Base-by-base conservation (phyloP, 2,329 filamentous ascomycete genomes). In the Pseudocercospora crystallina region DNA sequence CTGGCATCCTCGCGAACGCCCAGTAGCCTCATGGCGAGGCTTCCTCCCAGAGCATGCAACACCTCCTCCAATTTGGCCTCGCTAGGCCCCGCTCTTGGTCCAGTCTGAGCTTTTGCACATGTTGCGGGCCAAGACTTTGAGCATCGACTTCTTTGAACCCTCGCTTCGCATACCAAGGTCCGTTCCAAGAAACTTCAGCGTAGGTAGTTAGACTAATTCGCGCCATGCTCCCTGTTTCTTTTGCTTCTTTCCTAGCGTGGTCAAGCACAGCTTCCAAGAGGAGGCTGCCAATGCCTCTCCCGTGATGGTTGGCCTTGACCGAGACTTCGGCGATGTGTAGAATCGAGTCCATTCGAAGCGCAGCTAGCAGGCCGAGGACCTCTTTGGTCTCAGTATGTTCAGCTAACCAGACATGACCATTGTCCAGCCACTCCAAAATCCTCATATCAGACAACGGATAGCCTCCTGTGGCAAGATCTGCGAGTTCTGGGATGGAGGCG, bases 111-210 rank as follows among this genome's bases (percentile, higher is more conserved):
- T 54, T 58, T 37, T 34, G 49, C 11, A 43, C 49, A 48, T 58
- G 55, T 30, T 47, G 31, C 7, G 46, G 49, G 10, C 55, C 52
- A 17, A 58, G 17, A 5, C 2, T 43, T 20, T 31, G 39, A n/a
- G 55, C 41, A 5, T 47, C 34, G 13, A 58, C 49, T 29, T 53
- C 52, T 20, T n/a, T 36, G 33, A 58, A 58, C 2, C 55, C 55
- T 12, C 41, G 35, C 38, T 38, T 52, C 11, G 29, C 20, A 43
- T 56, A 58, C 55, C 55, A 58, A 32, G 53, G 53, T 14, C 52
- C 55, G 35, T 55, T 58, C 52, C 55, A 58, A 9, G 52, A 49
- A 11, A 58, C 53, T 26, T 58, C 49, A 10, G 42, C 33, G 40
- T 58, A 56, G n/a, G 53, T 53, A 10, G 47, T 56, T 32, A 56